phyloP scores from a whole-genome alignment of 441 rosid genomes.

The Pelargonium fulgidum region DNA sequence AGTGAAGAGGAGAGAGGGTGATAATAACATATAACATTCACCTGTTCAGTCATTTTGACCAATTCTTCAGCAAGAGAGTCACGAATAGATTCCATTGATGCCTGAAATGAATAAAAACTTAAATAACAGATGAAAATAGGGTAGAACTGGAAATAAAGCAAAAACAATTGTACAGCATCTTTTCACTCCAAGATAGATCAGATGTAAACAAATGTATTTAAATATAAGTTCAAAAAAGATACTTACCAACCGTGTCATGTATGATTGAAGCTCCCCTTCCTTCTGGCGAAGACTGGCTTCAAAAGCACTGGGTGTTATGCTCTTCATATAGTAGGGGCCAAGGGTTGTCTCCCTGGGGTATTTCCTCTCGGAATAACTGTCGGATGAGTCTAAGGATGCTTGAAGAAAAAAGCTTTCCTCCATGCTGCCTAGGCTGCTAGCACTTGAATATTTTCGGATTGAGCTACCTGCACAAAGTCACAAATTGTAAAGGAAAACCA shows the following conservation, averaged over 20 bases:
- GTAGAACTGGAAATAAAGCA: background rate
- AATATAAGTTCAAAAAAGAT: slow-evolving; percentile 11
- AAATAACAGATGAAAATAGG: slow-evolving; percentile 9
- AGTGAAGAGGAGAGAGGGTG: background rate
- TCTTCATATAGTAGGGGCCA: slow-evolving; percentile 80
- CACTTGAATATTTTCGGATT: slow-evolving; percentile 64
- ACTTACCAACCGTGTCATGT: slow-evolving; percentile 91
- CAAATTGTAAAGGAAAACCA: slow-evolving; percentile 15
- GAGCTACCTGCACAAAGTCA: slow-evolving; percentile 47
- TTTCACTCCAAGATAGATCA: background rate
- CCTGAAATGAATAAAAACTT: slow-evolving; percentile 38
- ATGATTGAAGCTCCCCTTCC: slow-evolving; percentile 97
- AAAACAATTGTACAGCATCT: background rate
- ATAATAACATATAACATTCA: slow-evolving; percentile 18
- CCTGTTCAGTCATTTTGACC: slow-evolving; percentile 92
- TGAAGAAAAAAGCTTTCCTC: slow-evolving; percentile 96
- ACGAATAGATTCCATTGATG: slow-evolving; percentile 88
- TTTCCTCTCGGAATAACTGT: slow-evolving; percentile 65
- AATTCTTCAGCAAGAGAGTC: slow-evolving; percentile 97
- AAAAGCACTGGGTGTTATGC: slow-evolving; percentile 85
- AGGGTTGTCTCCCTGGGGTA: slow-evolving; percentile 50
- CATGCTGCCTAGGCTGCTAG: slow-evolving; percentile 83
- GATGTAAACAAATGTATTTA: background rate
- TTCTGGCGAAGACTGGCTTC: slow-evolving; percentile 92
- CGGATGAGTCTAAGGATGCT: slow-evolving; percentile 85